phyloP scores from a whole-genome alignment of 257 asterid genomes.

The Galeopsis tetrahit region DNA sequence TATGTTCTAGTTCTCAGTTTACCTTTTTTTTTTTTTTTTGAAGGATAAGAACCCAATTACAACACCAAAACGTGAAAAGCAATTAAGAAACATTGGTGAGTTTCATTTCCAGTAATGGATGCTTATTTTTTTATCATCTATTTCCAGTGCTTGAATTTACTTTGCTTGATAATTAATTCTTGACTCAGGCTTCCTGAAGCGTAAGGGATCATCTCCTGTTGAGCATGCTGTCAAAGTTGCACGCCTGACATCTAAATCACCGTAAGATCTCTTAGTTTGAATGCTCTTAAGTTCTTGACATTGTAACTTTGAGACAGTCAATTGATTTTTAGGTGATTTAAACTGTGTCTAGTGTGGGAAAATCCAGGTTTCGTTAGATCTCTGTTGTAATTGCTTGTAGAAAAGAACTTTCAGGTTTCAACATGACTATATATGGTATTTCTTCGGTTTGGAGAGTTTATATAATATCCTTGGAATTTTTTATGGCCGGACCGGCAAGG shows the following conservation, averaged over 20 bases:
- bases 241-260: constrained; percentile 61
- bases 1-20: constrained; percentile 27
- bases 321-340: constrained; percentile 26
- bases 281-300: constrained; percentile 21
- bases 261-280: constrained; percentile 61
- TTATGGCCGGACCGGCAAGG: too few species aligned
- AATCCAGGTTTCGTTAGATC: constrained; percentile 24
- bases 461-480: not conserved
- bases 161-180: constrained; percentile 35
- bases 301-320: constrained; percentile 20
- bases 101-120: constrained; percentile 23
- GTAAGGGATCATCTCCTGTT: constrained; percentile 72
- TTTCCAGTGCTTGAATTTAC: constrained; percentile 33
- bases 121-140: constrained; percentile 23
- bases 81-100: constrained; percentile 77
- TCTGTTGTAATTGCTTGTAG: not conserved
- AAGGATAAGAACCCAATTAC: constrained; percentile 70
- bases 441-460: not conserved
- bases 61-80: constrained; percentile 81
- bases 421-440: not conserved
- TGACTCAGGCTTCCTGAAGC: constrained; percentile 76
- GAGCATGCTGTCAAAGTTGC: constrained; percentile 74
- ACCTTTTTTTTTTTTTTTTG: constrained; percentile 31
- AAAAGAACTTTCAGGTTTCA: not conserved
- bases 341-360: not conserved